A percentile compares a stretch with the other conserved stretches of the same genome.
These are phyloP conservation scores for Backusella macrospora DNA, from an alignment of 192 early-diverging fungal species.

Conservation along the genomic window DNA sequence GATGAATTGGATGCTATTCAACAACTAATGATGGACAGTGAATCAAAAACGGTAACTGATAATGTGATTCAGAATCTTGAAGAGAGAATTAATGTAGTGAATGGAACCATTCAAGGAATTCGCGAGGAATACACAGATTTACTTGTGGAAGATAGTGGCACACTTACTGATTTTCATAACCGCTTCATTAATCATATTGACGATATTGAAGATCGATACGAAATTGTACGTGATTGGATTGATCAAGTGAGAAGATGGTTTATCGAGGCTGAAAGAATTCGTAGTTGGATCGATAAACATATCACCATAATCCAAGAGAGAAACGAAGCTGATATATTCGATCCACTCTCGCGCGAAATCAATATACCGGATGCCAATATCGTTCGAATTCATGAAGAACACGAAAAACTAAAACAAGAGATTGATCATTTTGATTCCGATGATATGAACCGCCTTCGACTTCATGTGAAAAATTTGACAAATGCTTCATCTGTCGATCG, in stretches of 20 bases:
- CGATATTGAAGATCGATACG: slow-evolving; percentile 19
- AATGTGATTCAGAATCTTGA: slow-evolving; percentile 28
- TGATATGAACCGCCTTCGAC: slow-evolving; percentile 41
- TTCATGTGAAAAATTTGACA: slow-evolving; percentile 40
- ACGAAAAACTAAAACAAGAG: slow-evolving; percentile 38
- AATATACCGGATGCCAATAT: slow-evolving; percentile 4
- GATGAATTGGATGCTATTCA: slow-evolving; percentile 35
- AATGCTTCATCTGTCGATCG: not conserved
- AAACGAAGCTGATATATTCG: slow-evolving; percentile 24
- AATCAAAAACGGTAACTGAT: slow-evolving; percentile 16
- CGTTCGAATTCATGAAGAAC: slow-evolving; percentile 30
- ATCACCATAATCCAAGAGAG: slow-evolving; percentile 29
- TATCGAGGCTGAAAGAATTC: slow-evolving; percentile 36
- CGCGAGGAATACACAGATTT: slow-evolving; percentile 22
- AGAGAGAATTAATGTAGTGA: slow-evolving; percentile 26
- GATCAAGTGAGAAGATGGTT: slow-evolving; percentile 42
- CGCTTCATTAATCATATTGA: slow-evolving; percentile 11
- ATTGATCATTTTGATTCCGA: slow-evolving; percentile 40
- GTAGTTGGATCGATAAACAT: slow-evolving; percentile 36
- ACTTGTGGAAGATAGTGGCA: not conserved
- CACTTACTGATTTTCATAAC: not conserved
- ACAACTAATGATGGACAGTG: slow-evolving; percentile 30
- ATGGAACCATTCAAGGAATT: slow-evolving; percentile 22
- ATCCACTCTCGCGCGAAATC: slow-evolving; percentile 22
- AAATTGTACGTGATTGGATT: slow-evolving; percentile 28